Evolutionary conservation across 148 eudicot genomes (phyloP).

Genomic region (Rhododendron griersonianum): DNA sequence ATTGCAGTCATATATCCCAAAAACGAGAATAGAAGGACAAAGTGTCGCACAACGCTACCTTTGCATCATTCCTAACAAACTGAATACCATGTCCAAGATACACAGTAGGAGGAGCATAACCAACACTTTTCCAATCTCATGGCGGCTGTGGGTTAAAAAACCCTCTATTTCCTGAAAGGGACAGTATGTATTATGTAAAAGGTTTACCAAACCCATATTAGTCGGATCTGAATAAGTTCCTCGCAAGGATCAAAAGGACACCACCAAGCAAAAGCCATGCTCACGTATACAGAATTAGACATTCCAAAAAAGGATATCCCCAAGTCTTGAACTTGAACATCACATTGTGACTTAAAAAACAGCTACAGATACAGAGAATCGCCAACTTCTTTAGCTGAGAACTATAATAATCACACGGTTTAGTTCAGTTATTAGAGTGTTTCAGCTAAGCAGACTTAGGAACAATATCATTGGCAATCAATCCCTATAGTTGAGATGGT

Average conservation of each 20-base stretch:
- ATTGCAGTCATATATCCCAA: background rate
- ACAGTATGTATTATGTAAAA: background rate
- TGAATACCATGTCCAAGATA: too few relatives aligned
- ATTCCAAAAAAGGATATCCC: background rate
- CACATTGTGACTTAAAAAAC: too few relatives aligned
- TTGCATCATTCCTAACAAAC: too few relatives aligned
- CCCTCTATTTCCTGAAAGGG: slow-evolving; percentile 19
- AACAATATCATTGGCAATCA: too few relatives aligned
- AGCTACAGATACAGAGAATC: too few relatives aligned
- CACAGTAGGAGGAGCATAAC: slow-evolving; percentile 91
- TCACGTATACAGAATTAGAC: background rate
- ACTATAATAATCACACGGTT: too few relatives aligned
- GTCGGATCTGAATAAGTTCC: background rate
- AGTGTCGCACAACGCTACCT: too few relatives aligned
- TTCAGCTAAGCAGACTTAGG: too few relatives aligned
- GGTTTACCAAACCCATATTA: background rate
- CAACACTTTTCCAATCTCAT: slow-evolving; percentile 97
- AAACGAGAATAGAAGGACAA: background rate
- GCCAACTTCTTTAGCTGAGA: too few relatives aligned
- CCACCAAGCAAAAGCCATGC: background rate
- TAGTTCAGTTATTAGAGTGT: too few relatives aligned
- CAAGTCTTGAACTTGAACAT: too few relatives aligned
- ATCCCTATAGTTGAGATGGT: too few relatives aligned
- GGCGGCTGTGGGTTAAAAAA: background rate
- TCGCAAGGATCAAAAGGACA: background rate